Base-by-base conservation (phyloP, 2,329 filamentous ascomycete genomes). In the Penicillium oxalicum region DNA sequence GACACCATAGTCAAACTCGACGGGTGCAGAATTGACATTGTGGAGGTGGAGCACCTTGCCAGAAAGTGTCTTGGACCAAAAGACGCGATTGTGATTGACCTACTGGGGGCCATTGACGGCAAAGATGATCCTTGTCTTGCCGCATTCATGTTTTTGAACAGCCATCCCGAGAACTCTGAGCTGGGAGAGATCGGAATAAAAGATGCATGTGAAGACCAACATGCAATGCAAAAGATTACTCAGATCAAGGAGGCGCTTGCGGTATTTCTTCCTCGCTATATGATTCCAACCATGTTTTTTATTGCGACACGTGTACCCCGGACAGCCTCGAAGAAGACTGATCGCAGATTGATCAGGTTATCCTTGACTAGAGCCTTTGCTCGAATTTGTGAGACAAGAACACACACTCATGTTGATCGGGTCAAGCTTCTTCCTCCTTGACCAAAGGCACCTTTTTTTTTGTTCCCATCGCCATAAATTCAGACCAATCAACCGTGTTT, bases 1-100 rank as follows among this genome's bases (percentile, higher is more conserved):
- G 81, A 84, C 38, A 42, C 27, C 1, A 44, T 40, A 13, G 40
- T 51, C 18, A 51, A 51, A 27, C 13, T 51, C 1, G 53, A 72
- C 3, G 84, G 84, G 25, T 81, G 77, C 54, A 70, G 81, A 40
- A 76, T 82, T 40, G 84, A 80, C 65, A 71, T 80, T 44, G 70
- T 63, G 29, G 73, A 70, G 58, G 70, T 70, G 45, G 74, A 66
- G 58, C 60, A 61, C 53, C 68, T 68, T 5, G 25, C 42, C 2
- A 18, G 18, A 18, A 4, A 29, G 7, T 7, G 27, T 7, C 18
- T n/a, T 32, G 9, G 24, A 13, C 12, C 32, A 4, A 25, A 13
- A 12, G 37, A 13, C n/a, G 25, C 32, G 13, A 29, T 28, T 4
- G 26, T 32, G 8, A 37, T 33, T 7, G 44, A 24, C 26, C 2